Evolutionary conservation across 208 protist species (phyloP).

Genomic region (Endotrypanum monterogeii): DNA sequence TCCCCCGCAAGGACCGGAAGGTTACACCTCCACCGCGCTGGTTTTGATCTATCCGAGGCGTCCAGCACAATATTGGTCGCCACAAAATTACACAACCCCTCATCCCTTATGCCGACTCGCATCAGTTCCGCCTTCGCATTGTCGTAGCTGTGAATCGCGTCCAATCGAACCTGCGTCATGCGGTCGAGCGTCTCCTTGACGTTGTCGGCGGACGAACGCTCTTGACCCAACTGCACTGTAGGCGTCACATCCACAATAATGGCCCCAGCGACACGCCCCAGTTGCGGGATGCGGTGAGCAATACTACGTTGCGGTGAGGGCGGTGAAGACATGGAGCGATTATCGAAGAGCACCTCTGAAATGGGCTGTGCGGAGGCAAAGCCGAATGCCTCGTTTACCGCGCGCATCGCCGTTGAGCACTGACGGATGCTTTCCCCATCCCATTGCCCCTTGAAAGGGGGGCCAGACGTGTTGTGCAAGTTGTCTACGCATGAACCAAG

Average conservation of each 20-base stretch:
- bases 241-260: conserved; percentile 85
- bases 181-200: conserved; percentile 44
- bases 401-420: conserved; percentile 47
- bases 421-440: conserved; percentile 11
- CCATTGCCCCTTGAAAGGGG: conserved; percentile 25
- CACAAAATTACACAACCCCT: conserved; percentile 77
- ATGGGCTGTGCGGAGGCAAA: conserved; percentile 50
- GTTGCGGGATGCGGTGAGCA: conserved; percentile 15
- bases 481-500: conserved; percentile 31
- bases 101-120: conserved; percentile 56
- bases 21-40: conserved; percentile 55
- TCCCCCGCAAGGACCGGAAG: conserved; percentile 49
- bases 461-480: conserved; percentile 7
- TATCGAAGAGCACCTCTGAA: conserved; percentile 46
- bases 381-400: conserved; percentile 60
- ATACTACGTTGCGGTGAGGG: conserved; percentile 4
- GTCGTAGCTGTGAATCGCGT: conserved; percentile 50
- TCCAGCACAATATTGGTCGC: conserved; percentile 71
- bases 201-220: conserved; percentile 27
- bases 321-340: not conserved
- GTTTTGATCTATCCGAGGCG: conserved; percentile 14
- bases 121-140: conserved; percentile 51
- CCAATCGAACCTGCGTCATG: conserved; percentile 64
- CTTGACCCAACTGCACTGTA: conserved; percentile 29
- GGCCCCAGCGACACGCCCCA: conserved; percentile 57